Base-by-base conservation (phyloP, 2,329 filamentous ascomycete species). In the Xylariales sp. region DNA sequence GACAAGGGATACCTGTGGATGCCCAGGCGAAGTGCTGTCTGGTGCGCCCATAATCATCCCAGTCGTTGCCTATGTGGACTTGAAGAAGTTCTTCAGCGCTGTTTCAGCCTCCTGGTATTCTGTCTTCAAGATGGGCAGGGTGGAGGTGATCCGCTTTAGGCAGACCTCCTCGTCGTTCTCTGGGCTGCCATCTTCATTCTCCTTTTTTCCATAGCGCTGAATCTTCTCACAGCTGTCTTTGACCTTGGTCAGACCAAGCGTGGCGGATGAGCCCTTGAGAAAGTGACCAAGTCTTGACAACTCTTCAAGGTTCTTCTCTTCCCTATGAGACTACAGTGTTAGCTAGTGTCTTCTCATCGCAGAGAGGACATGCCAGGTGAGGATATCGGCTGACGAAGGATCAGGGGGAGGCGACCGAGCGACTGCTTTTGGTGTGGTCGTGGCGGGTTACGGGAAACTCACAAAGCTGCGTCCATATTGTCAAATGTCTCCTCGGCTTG, bases 171-270 rank as follows among this genome's bases (percentile, higher is more conserved):
- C 72, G 52, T 94, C 80, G 2, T 70, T 66, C 56, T 88, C 81
- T 40, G 71, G 66, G 5, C 70, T 74, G 29, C 89, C 89, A 29
- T 85, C 83, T 43, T 87, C 78, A 51, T 91, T 89, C 64, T 90
- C 88, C 53, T 77, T 73, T 54, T 85, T 85, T 49, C 91, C 91
- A 60, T 83, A 94, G 56, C 95, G 85, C 64, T 98, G 91, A 54
- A 98, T 96, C 72, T 94, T 89, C 66, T 97, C 90, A 67, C 93
- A 98, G 45, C 81, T 84, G 56, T 96, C 89, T 61, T 88, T 87
- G 53, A 98, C 85, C 62, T 94, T 94, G 54, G 78, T 83, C 39
- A 97, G 77, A 31, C 93, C 93, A 38, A 98, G 76, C 4, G 93
- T 96, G 27, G 93, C 91, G 7, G 91, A 96, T 6, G 91, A 97